Evolutionary conservation across 495 filamentous ascomycete species (phyloP), one percentile per base, ranked within the genome.

Genomic region (Chaetomium fimeti): DNA sequence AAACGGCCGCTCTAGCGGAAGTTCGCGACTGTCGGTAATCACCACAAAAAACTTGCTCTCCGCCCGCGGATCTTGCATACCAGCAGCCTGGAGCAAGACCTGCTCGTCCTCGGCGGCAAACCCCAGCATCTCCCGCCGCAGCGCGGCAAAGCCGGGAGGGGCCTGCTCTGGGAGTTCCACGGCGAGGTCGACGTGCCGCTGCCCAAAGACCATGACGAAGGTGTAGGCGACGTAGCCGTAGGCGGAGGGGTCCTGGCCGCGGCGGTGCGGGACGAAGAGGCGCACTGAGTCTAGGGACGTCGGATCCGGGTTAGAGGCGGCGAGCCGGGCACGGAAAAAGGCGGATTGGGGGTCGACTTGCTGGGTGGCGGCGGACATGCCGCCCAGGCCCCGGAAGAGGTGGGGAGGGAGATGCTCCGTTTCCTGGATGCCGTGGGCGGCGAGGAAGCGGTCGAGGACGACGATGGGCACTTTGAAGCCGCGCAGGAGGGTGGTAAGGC

Each of bases 1-100:
- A 57, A 55, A 57, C 55, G 55, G 55, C 55, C 55, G 20, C 55
- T 43, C 36, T 25, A 57, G 38, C 55, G 55, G 55, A 42, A 57
- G 43, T 36, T 57, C 38, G 20, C 55, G 20, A n/a, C 42, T 7
- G 9, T 57, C 38, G 9, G 38, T 57, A 3, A 43, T 3, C 55
- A 57, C 55, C n/a, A 25, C 36, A 27, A 57, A 56, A 40, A 56
- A 56, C 28, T 5, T 29, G 32, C 32, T 56, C 32, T 56, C 28
- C 5, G 11, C 53, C 53, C 51, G 20, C 24, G 51, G 51, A 1
- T 29, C 51, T 28, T 56, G 32, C 56, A 58, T 58, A 1, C 56
- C 40, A 3, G 56, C 56, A 47, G 22, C 38, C 18, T 24, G 20
- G 5, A 58, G 56, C 56, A 47, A 5, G 22, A 4, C 40, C 56